Conservation (phyloP, 169 alveolate genomes). For the Pseudocohnilembus persalinus region DNA sequence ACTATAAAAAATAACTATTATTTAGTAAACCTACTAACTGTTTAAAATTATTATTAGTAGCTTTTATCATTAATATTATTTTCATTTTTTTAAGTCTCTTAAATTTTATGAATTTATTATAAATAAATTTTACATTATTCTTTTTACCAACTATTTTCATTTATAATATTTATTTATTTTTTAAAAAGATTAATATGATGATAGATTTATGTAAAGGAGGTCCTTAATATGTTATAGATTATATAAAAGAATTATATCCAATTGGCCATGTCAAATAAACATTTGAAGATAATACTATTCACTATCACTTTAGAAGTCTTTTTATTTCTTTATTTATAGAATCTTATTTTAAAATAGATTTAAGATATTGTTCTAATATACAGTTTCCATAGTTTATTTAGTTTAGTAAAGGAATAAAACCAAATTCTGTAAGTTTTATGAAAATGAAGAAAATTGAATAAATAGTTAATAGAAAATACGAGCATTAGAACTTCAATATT, state of each 20-base stretch:
- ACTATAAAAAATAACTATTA: too few species aligned
- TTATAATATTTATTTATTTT: too few species aligned
- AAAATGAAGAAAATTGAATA: not conserved
- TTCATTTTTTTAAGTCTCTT: too few species aligned
- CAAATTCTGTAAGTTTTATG: not conserved
- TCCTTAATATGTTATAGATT: not conserved
- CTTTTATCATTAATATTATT: too few species aligned
- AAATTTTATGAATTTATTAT: too few species aligned
- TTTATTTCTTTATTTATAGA: not conserved
- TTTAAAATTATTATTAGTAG: too few species aligned
- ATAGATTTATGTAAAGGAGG: not conserved
- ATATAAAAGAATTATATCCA: not conserved
- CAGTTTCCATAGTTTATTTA: not conserved
- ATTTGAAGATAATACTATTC: not conserved
- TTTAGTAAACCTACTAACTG: too few species aligned
- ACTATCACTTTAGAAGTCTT: not conserved
- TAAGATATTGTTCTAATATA: not conserved
- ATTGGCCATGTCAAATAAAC: not conserved
- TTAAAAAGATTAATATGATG: not conserved
- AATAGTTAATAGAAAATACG: not conserved
- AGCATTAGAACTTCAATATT: not conserved
- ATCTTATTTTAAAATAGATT: not conserved
- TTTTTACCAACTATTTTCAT: too few species aligned
- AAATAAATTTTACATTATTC: too few species aligned
- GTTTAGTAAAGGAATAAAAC: not conserved